phyloP scores from a whole-genome alignment of 1,139 yeast genomes.

The Saccharomyces hybrid region DNA sequence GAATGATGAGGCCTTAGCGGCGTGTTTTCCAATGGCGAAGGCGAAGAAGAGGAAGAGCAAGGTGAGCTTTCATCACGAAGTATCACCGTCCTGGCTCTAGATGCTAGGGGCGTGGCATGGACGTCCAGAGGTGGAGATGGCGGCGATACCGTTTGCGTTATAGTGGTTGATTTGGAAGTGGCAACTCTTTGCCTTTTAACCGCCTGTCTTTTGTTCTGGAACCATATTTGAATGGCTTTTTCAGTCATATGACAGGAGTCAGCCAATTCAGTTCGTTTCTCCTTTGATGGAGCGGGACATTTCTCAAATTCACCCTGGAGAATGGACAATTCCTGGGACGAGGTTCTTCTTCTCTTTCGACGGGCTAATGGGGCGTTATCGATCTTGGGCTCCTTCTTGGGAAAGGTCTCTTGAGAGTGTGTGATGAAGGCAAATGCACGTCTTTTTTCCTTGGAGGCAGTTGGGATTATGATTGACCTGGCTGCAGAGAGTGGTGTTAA shows the following conservation, averaged over 20 bases:
- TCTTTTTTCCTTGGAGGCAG: conserved; percentile 23
- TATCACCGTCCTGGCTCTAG: conserved; percentile 6
- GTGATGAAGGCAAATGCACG: conserved; percentile 81
- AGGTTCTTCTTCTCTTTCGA: conserved; percentile 90
- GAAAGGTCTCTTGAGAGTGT: conserved; percentile 83
- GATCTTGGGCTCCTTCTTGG: conserved; percentile 76
- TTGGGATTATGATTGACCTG: conserved; percentile 23
- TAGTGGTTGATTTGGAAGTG: conserved; percentile 5
- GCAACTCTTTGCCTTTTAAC: conserved; percentile 10
- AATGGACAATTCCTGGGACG: conserved; percentile 75
- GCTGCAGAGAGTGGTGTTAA: conserved; percentile 26
- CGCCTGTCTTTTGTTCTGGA: conserved; percentile 58
- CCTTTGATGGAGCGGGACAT: conserved; percentile 77
- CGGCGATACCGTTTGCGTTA: not conserved
- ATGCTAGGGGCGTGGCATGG: conserved; percentile 10
- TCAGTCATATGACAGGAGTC: conserved; percentile 79
- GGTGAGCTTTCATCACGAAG: conserved; percentile 3
- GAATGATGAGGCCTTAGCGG: not conserved
- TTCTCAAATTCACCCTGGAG: conserved; percentile 69
- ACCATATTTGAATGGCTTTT: conserved; percentile 97
- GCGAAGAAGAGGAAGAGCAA: not conserved
- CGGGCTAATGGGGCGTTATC: conserved; percentile 89
- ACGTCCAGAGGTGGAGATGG: not conserved
- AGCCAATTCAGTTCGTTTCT: conserved; percentile 70
- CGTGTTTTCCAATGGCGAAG: conserved; percentile 8